These are phyloP conservation scores for Zygosaccharomyces sapae DNA, from an alignment of 1,139 yeast species.

Conservation along the genomic window DNA sequence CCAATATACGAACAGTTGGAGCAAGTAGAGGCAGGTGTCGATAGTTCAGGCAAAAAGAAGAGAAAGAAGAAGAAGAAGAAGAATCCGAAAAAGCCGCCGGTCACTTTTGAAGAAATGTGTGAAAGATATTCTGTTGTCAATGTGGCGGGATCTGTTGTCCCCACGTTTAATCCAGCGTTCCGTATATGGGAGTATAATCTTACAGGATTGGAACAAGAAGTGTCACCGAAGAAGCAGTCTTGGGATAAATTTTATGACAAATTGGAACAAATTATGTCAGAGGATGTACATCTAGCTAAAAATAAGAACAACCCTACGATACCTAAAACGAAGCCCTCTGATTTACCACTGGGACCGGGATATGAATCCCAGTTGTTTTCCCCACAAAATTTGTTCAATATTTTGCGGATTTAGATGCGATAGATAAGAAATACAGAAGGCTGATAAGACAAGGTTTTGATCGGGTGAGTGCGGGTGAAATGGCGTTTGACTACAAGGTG, in stretches of 20 bases:
- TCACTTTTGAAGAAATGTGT: constrained; percentile 39
- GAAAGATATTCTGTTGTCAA: constrained; percentile 68
- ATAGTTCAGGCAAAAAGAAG: constrained; percentile 10
- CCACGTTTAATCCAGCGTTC: constrained; percentile 79
- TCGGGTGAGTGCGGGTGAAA: constrained; percentile 32
- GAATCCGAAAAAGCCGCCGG: constrained; percentile 34
- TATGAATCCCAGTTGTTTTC: constrained; percentile 65
- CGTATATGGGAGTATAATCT: constrained; percentile 83
- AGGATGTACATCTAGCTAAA: constrained; percentile 17
- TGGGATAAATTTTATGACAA: constrained; percentile 57
- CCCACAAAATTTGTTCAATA: constrained; percentile 71
- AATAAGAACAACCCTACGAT: constrained; percentile 50
- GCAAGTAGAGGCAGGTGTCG: constrained; percentile 2
- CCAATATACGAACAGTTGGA: constrained; percentile 25
- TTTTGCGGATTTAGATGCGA: constrained; percentile 55
- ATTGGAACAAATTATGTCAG: constrained; percentile 38
- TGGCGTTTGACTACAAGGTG: constrained; percentile 53
- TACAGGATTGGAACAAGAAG: constrained; percentile 43
- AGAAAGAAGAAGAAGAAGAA: constrained; percentile 37
- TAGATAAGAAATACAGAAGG: constrained; percentile 42
- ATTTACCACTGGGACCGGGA: constrained; percentile 65
- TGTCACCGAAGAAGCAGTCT: constrained; percentile 32
- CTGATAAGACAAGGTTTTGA: constrained; percentile 18
- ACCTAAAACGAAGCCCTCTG: constrained; percentile 60
- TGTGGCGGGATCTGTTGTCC: constrained; percentile 72